Evolutionary conservation across 805 yeast species (phyloP), one percentile per base, ranked within the genome.

Genomic region (Candida ulmi): DNA sequence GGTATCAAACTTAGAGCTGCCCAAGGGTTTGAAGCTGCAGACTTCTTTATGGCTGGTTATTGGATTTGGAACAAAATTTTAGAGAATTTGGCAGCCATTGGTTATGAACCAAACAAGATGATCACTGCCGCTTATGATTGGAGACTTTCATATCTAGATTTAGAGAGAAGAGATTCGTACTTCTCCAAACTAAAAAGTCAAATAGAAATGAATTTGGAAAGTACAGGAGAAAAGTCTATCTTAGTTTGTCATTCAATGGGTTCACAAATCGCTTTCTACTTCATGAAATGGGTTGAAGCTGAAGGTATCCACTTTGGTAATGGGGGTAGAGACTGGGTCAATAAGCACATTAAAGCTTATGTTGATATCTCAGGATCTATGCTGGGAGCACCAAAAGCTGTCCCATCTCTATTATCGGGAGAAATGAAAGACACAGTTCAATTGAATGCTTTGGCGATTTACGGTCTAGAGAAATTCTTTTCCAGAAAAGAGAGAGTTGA

Each of bases 341-440:
- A 93, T 51, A 83, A 82, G 31, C 72, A 93, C 56, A 69, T 93
- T 42, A 90, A 77, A 35, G 78, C 96, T 2, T 78, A 77, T 55
- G 79, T 93, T 30, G 93, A 93, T 57, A 83, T 93, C 42, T 77
- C 95, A 12, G 99, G 99, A 0, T 80, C 93, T n/a, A 62, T 78
- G 38, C 66, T 93, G 39, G 99, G 99, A 3, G 88, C 98, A 0
- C 99, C 99, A 2, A 93, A 93, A 58, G 84, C 96, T 1, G 76
- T 88, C 17, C 87, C 95, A 0, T 96, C 96, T 1, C 66, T 93
- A 43, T 61, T 93, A n/a, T 86, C 96, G 13, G 99, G 99, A 13
- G 99, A 93, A 63, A 93, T 93, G 98, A 87, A 81, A 60, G 99
- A 93, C 60, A 93, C 99, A 0, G 95, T 95, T 24, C 96, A 91